A percentile compares a stretch with the other conserved stretches of the same genome.
Evolutionary conservation across 495 filamentous ascomycete species (phyloP).

Genomic region (Podospora australis): DNA sequence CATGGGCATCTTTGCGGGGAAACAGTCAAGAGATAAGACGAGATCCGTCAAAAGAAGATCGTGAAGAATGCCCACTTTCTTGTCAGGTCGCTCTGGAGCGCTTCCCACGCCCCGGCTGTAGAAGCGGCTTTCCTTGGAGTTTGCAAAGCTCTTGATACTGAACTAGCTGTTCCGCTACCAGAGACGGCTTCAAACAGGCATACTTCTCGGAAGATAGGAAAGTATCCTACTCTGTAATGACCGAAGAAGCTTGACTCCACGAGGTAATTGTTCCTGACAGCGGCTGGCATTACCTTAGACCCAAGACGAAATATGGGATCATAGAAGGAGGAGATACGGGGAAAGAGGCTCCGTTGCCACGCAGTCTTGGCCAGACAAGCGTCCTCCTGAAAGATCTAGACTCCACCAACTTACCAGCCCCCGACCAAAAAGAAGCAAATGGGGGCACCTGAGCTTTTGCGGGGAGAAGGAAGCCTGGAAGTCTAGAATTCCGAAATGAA

Average conservation of each 20-base stretch:
- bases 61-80: neutral
- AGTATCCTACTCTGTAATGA: too few relatives aligned
- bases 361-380: neutral
- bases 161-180: too few relatives aligned
- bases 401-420: neutral
- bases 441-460: neutral
- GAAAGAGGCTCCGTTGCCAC: neutral
- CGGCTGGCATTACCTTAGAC: too few relatives aligned
- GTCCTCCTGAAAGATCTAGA: neutral
- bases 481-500: slow-evolving; percentile 18
- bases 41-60: neutral
- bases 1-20: neutral
- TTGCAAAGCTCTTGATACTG: too few relatives aligned
- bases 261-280: too few relatives aligned
- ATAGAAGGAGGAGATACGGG: neutral
- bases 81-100: too few relatives aligned
- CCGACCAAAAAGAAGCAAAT: neutral
- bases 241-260: too few relatives aligned
- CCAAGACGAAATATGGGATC: neutral
- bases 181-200: too few relatives aligned
- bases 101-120: too few relatives aligned
- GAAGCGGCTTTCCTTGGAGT: too few relatives aligned
- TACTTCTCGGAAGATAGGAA: too few relatives aligned
- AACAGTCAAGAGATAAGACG: neutral
- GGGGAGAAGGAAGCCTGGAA: slow-evolving; percentile 10